These are phyloP conservation scores for Triticum monococcum DNA, from an alignment of 176 grass and related monocot genomes.

Conservation along the genomic window DNA sequence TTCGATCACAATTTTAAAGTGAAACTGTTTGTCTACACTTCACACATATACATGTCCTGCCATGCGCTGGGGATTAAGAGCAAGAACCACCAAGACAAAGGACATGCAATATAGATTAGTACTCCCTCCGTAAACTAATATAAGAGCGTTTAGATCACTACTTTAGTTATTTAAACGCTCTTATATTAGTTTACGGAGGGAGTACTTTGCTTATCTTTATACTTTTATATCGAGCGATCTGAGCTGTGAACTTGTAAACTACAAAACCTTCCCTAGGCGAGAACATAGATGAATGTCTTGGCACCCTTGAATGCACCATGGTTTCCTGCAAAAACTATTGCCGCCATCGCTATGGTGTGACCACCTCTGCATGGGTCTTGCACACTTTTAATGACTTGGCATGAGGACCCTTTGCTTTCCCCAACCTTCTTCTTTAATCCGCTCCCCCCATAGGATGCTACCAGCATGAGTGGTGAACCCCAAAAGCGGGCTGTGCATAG, in stretches of 20 bases:
- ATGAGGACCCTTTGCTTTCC: constrained; percentile 40
- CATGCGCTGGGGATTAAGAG: not conserved
- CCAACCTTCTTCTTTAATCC: constrained; percentile 46
- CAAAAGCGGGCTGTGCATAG: constrained; percentile 32
- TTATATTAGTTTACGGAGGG: too few species aligned
- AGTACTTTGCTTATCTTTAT: not conserved
- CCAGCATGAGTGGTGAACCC: constrained; percentile 42
- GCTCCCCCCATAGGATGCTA: constrained; percentile 23
- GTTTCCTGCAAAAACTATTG: constrained; percentile 28
- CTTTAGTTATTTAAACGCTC: too few species aligned
- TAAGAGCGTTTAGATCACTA: too few species aligned
- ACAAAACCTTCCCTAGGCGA: constrained; percentile 20
- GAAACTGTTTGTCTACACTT: constrained; percentile 20
- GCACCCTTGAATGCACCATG: constrained; percentile 29
- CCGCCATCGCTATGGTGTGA: not conserved
- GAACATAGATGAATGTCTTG: constrained; percentile 38
- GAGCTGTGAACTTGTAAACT: constrained; percentile 11
- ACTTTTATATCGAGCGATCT: constrained; percentile 18
- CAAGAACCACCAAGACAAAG: constrained; percentile 1
- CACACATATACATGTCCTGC: not conserved
- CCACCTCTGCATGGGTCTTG: constrained; percentile 27
- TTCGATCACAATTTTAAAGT: constrained; percentile 7
- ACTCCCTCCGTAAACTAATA: too few species aligned
- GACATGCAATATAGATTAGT: not conserved
- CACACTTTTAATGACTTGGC: constrained; percentile 40